These are phyloP conservation scores for Austroboletus niveus DNA, from an alignment of 1,284 basidiomycete genomes.

Conservation along the genomic window DNA sequence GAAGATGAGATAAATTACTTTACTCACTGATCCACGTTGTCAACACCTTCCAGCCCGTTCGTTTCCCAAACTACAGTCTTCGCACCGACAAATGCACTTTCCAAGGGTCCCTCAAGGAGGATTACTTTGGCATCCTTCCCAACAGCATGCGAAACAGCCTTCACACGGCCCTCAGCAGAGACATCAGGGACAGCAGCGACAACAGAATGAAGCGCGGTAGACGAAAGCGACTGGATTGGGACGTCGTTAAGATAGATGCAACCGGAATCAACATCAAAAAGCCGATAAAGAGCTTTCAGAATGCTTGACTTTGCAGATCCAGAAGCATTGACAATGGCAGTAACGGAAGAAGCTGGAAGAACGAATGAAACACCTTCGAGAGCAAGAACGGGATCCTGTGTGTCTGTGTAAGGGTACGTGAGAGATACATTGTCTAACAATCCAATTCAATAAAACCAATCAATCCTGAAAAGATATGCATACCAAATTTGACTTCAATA, in stretches of 20 bases:
- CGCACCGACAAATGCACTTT: constrained; percentile 69
- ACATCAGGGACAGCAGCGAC: constrained; percentile 85
- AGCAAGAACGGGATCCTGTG: constrained; percentile 60
- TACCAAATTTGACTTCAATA: constrained; percentile 85
- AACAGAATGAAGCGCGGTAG: constrained; percentile 71
- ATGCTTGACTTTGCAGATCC: constrained; percentile 84
- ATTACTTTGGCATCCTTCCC: constrained; percentile 84
- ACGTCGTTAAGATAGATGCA: constrained; percentile 79
- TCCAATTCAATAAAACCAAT: constrained; percentile 1
- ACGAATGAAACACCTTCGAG: constrained; percentile 81
- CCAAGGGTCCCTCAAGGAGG: constrained; percentile 76
- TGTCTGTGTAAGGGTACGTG: constrained; percentile 74
- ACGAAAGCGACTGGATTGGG: constrained; percentile 84
- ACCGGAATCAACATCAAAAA: constrained; percentile 82
- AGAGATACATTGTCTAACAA: constrained; percentile 72
- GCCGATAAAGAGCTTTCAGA: constrained; percentile 80
- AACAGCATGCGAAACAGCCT: constrained; percentile 84
- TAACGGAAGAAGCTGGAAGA: constrained; percentile 75
- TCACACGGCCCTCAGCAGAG: constrained; percentile 82
- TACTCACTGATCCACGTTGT: constrained; percentile 54
- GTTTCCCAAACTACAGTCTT: constrained; percentile 72
- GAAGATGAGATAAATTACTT: constrained; percentile 29
- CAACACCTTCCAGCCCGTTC: constrained; percentile 42
- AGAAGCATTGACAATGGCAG: constrained; percentile 81
- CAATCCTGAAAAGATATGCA: constrained; percentile 10